Conservation (phyloP, 2,329 filamentous ascomycete genomes). For the Fusarium burgessii region DNA sequence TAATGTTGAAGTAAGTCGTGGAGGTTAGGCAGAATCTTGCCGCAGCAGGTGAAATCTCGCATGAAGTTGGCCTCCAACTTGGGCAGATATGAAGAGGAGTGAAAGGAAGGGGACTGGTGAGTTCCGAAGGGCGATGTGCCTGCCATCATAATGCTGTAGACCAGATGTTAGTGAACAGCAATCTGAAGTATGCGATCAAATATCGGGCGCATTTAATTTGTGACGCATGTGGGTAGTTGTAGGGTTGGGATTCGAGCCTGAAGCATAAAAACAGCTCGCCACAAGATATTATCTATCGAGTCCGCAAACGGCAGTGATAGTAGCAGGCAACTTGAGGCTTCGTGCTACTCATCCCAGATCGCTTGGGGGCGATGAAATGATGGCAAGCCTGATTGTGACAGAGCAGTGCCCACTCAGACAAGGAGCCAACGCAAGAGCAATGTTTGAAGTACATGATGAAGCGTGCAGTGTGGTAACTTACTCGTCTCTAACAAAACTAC, state of each 20-base stretch:
- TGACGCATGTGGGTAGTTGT: slow-evolving; percentile 25
- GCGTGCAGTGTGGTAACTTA: slow-evolving; percentile 65
- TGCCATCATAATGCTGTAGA: slow-evolving; percentile 86
- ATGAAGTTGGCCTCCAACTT: slow-evolving; percentile 98
- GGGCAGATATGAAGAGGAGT: slow-evolving; percentile 95
- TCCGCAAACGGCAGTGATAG: slow-evolving; percentile 10
- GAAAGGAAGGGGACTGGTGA: slow-evolving; percentile 92
- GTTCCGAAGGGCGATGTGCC: slow-evolving; percentile 90
- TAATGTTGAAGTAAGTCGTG: slow-evolving; percentile 97
- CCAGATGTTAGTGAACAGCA: slow-evolving; percentile 39
- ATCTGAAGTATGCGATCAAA: slow-evolving; percentile 8
- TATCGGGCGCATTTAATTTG: slow-evolving; percentile 25
- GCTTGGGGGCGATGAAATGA: background rate
- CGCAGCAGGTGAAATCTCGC: slow-evolving; percentile 96
- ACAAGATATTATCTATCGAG: slow-evolving; percentile 26
- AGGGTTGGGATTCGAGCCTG: slow-evolving; percentile 32
- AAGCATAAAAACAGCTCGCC: slow-evolving; percentile 43
- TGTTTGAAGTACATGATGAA: background rate
- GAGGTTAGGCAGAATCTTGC: slow-evolving; percentile 86
- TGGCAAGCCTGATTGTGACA: background rate
- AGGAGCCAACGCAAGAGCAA: slow-evolving; percentile 17
- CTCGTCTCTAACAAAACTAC: slow-evolving; percentile 98
- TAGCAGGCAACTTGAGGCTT: background rate
- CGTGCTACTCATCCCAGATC: background rate
- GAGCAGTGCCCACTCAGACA: background rate